Evolutionary conservation across 495 filamentous ascomycete species (phyloP).

Genomic region (Penicillium soppii): DNA sequence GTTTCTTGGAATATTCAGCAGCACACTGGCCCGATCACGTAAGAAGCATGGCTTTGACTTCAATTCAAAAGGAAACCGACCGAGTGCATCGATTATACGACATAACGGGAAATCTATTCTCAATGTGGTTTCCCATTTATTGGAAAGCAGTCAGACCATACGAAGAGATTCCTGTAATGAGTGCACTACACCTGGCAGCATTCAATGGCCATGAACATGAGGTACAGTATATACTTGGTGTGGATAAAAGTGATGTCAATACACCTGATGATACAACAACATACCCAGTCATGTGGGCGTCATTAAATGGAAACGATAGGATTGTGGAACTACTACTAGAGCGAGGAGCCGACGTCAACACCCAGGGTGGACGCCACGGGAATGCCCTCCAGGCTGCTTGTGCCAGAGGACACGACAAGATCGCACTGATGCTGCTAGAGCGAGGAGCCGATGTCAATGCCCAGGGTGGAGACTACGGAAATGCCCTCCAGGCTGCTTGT

Average conservation of each 20-base stretch:
- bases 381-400: background rate
- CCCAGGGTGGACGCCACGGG: background rate
- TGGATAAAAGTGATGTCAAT: too few relatives aligned
- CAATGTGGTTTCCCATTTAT: too few relatives aligned
- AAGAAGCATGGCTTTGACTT: background rate
- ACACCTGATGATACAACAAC: too few relatives aligned
- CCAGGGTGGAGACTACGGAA: too few relatives aligned
- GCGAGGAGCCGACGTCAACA: background rate
- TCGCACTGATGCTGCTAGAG: background rate
- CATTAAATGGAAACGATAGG: background rate
- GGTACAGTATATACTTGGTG: too few relatives aligned
- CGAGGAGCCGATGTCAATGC: background rate
- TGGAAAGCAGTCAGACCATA: too few relatives aligned
- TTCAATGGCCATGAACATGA: too few relatives aligned
- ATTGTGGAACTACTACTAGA: background rate
- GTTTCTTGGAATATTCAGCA: constrained; percentile 18
- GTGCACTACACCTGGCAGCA: too few relatives aligned
- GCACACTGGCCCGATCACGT: constrained; percentile 20
- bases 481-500: background rate
- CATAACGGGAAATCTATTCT: too few relatives aligned
- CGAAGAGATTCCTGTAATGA: too few relatives aligned
- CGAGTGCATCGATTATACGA: too few relatives aligned
- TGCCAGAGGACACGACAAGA: background rate
- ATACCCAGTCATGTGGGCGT: background rate
- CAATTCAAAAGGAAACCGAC: too few relatives aligned